Conservation (phyloP, 2,329 filamentous ascomycete species). For the Diplocarpon rosae region DNA sequence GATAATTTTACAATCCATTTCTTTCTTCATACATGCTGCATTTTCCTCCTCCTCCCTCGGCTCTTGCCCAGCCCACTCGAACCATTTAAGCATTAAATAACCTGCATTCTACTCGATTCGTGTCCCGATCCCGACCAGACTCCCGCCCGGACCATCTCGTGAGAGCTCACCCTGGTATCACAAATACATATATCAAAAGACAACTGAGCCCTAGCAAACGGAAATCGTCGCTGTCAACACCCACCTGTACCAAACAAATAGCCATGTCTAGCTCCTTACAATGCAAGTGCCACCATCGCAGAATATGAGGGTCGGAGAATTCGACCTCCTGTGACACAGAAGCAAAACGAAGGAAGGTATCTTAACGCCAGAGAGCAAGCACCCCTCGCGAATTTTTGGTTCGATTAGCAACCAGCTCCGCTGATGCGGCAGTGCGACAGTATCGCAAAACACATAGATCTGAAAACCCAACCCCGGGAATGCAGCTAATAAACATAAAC, state of each 20-base stretch:
- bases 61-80: background rate
- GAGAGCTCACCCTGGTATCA: conserved; percentile 2
- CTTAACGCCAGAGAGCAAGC: conserved; percentile 1
- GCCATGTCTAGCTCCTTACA: too few relatives aligned
- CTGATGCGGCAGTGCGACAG: conserved; percentile 1
- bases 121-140: background rate
- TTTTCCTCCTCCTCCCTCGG: too few relatives aligned
- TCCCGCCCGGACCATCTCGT: background rate
- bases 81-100: conserved; percentile 8
- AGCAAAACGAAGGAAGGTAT: conserved; percentile 3
- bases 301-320: too few relatives aligned
- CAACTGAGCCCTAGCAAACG: background rate
- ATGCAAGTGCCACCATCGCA: too few relatives aligned
- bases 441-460: background rate
- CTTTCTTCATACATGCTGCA: too few relatives aligned
- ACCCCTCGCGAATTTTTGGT: background rate
- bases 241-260: background rate
- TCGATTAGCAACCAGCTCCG: background rate
- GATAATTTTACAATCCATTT: too few relatives aligned
- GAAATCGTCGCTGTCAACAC: background rate
- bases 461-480: conserved; percentile 5
- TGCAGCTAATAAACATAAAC: conserved; percentile 8
- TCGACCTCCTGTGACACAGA: background rate
- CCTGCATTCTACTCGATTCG: conserved; percentile 2
- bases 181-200: conserved; percentile 4